Conservation (phyloP, 2,329 filamentous ascomycete genomes). For the Penicillium palitans region DNA sequence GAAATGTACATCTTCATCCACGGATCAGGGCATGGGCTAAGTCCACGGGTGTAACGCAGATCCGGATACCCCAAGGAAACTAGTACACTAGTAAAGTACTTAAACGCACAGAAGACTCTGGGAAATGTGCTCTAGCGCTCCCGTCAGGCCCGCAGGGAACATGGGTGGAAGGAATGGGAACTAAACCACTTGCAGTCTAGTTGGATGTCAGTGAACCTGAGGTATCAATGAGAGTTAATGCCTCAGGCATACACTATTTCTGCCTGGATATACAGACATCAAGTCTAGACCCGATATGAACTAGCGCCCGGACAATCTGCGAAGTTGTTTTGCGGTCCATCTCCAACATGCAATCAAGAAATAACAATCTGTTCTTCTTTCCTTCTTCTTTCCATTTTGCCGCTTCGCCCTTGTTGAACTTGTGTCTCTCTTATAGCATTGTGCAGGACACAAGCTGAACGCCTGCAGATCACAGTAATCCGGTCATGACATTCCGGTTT, state of each 20-base stretch:
- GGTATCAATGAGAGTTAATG: neutral
- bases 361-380: neutral
- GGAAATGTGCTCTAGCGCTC: conserved; percentile 10
- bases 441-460: conserved; percentile 1
- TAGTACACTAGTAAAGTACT: conserved; percentile 13
- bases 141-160: conserved; percentile 11
- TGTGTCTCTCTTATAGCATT: neutral
- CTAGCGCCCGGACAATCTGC: conserved; percentile 13
- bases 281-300: conserved; percentile 14
- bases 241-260: neutral
- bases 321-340: conserved; percentile 13
- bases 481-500: conserved; percentile 19
- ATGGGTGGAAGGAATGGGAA: conserved; percentile 8
- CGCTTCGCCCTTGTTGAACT: neutral
- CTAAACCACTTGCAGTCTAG: conserved; percentile 10
- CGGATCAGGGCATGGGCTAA: conserved; percentile 14
- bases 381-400: neutral
- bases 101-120: conserved; percentile 8
- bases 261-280: conserved; percentile 4
- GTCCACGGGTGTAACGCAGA: conserved; percentile 3
- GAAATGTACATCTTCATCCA: neutral
- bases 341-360: conserved; percentile 1
- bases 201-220: neutral
- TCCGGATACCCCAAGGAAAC: conserved; percentile 13
- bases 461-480: neutral